phyloP scores from a whole-genome alignment of 805 yeast species.

The Allodekkera sacchari region DNA sequence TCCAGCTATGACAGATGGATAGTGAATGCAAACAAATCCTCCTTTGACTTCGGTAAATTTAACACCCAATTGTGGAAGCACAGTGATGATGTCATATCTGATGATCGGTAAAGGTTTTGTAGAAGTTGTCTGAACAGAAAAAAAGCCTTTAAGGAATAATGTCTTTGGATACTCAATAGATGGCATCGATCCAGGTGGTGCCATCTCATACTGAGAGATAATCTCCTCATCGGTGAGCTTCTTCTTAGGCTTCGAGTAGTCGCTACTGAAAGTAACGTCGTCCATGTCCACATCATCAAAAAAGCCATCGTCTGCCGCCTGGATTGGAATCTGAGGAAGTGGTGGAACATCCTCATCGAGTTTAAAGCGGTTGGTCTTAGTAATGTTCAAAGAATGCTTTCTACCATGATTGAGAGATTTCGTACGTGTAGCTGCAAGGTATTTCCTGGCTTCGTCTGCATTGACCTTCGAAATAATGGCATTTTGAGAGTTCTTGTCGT shows the following conservation, averaged over 20 bases:
- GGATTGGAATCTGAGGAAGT: conserved; percentile 29
- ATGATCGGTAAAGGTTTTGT: conserved; percentile 86
- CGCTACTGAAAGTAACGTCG: conserved; percentile 21
- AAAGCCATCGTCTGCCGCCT: conserved; percentile 41
- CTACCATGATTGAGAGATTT: conserved; percentile 79
- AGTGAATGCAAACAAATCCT: conserved; percentile 79
- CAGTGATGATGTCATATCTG: conserved; percentile 73
- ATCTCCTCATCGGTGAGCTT: conserved; percentile 41
- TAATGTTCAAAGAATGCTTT: conserved; percentile 44
- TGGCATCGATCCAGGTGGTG: conserved; percentile 78
- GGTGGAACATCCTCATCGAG: conserved; percentile 31
- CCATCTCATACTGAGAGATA: conserved; percentile 35
- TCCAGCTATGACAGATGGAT: conserved; percentile 38
- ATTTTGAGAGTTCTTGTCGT: conserved; percentile 8
- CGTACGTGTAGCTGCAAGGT: conserved; percentile 82
- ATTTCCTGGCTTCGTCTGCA: conserved; percentile 7
- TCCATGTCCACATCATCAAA: conserved; percentile 49
- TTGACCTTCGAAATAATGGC: neutral
- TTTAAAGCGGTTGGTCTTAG: conserved; percentile 11
- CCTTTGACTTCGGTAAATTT: conserved; percentile 86
- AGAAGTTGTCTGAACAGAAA: conserved; percentile 90
- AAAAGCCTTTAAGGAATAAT: conserved; percentile 84
- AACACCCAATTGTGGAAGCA: conserved; percentile 68
- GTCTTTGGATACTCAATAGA: conserved; percentile 91
- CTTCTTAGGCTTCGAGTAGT: conserved; percentile 16